A percentile compares a stretch with the other conserved stretches of the same genome.
Evolutionary conservation across 768 basidiomycete genomes (phyloP).

Genomic region (Daedaleopsis sinensis): DNA sequence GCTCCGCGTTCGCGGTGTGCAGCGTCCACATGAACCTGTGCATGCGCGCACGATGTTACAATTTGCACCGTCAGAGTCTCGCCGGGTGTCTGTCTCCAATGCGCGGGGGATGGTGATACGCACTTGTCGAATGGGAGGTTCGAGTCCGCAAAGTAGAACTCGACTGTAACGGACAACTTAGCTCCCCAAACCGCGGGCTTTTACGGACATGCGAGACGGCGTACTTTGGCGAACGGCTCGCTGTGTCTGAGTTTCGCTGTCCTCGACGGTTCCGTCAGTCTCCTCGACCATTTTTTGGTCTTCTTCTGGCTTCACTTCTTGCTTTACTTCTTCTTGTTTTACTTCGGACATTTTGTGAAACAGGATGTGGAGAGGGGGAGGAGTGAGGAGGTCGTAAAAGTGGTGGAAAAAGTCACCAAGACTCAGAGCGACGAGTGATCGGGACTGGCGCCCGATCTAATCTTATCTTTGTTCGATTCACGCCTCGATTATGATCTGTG

Average conservation of each 20-base stretch:
- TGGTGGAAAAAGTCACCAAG: conserved; percentile 9
- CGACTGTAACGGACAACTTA: conserved; percentile 52
- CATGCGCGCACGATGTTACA: no score
- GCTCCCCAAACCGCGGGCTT: neutral
- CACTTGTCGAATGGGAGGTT: conserved; percentile 92
- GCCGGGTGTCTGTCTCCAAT: no score
- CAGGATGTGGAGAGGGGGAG: neutral
- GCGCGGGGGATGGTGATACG: neutral
- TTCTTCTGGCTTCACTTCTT: neutral
- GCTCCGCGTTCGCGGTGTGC: conserved; percentile 76
- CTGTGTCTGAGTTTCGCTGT: conserved; percentile 45
- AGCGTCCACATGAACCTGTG: conserved; percentile 95
- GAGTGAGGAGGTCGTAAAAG: neutral
- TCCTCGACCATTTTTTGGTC: conserved; percentile 4
- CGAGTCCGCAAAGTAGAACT: conserved; percentile 97
- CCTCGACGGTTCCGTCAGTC: conserved; percentile 20
- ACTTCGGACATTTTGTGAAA: conserved; percentile 3
- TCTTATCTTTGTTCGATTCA: conserved; percentile 3
- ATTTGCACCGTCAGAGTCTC: no score
- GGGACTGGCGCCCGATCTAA: conserved; percentile 9
- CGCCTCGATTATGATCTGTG: no score
- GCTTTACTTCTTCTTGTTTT: neutral
- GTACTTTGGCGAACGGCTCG: conserved; percentile 60
- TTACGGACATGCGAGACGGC: conserved; percentile 20
- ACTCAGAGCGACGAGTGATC: neutral